Evolutionary conservation across 2,329 filamentous ascomycete species (phyloP), one percentile per base, ranked within the genome.

Genomic region (Colletotrichum sp.): DNA sequence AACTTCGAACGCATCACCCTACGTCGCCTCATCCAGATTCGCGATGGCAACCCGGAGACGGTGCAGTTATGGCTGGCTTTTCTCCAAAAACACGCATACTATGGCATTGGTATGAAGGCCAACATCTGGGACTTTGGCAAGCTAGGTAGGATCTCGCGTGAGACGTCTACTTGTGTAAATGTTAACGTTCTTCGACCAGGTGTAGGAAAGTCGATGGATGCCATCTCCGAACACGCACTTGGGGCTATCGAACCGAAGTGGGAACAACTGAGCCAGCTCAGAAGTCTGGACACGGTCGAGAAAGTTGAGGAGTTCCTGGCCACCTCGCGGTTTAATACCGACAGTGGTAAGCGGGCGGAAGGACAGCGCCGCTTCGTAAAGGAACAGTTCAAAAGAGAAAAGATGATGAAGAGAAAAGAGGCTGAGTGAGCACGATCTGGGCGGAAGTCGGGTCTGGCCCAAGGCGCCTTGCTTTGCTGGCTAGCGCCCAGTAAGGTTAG

Each of bases 81-180:
- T 83, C 84, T 99, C 82, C 92, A 95, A 82, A 98, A 98, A 86
- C 94, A 98, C 83, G 95, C 96, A 57, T 98, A 97, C 84, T 95
- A 98, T 80, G 97, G 97, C n/a, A 93, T 99, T 55, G 97, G 97
- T 81, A 98, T 99, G 96, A 99, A 99, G 90, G 97, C 97, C 69
- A 98, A 99, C 84, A 91, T 99, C 66, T 99, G 95, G 93, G 95
- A 98, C 83, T 96, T 95, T 85, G 92, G 94, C 81, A 90, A 91
- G 73, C 83, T 96, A 75, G 93, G 94, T 75, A 71, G 32, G 60
- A 22, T 66, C 8, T 4, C 18, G 13, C 18, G 10, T 15, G 63
- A 44, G 30, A 30, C 15, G 30, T 22, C 24, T 26, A 48, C 2
- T 67, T n/a, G 30, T 8, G n/a, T 13, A 9, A n/a, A 12, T 12